These are phyloP conservation scores for Tylopilus orsonianus DNA, from an alignment of 1,284 basidiomycete species.

Conservation along the genomic window DNA sequence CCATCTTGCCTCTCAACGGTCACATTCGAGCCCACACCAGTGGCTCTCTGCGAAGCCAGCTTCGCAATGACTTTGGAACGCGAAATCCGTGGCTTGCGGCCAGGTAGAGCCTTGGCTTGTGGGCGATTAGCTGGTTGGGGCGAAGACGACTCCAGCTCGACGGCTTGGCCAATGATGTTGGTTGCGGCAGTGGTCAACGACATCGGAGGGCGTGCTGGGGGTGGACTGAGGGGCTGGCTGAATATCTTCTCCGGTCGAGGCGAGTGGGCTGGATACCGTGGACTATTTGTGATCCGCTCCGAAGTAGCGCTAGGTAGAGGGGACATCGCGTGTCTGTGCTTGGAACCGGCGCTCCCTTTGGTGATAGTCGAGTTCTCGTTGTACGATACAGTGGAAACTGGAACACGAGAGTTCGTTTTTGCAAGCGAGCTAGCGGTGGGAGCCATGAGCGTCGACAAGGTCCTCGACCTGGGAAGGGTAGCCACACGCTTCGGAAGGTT, in stretches of 20 bases:
- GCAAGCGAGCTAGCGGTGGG: constrained; percentile 79
- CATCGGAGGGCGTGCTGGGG: constrained; percentile 28
- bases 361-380: constrained; percentile 16
- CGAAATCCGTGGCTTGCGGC: constrained; percentile 71
- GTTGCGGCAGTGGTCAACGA: constrained; percentile 36
- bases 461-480: constrained; percentile 15
- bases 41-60: constrained; percentile 68
- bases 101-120: constrained; percentile 43
- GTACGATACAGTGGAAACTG: constrained; percentile 8
- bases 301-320: constrained; percentile 28
- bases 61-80: constrained; percentile 74
- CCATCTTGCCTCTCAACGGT: constrained; percentile 6
- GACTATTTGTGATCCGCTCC: constrained; percentile 46
- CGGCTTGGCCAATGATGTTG: constrained; percentile 18
- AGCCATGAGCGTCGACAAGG: constrained; percentile 60
- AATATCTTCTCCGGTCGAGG: constrained; percentile 44
- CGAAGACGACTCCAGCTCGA: constrained; percentile 3
- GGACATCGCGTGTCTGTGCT: constrained; percentile 22
- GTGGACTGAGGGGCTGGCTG: constrained; percentile 47
- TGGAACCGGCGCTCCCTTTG: constrained; percentile 16
- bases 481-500: constrained; percentile 19
- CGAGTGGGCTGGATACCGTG: constrained; percentile 27
- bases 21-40: constrained; percentile 27
- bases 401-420: constrained; percentile 40
- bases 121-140: constrained; percentile 24